Evolutionary conservation across 768 basidiomycete genomes (phyloP).

Genomic region (Suillus plorans): DNA sequence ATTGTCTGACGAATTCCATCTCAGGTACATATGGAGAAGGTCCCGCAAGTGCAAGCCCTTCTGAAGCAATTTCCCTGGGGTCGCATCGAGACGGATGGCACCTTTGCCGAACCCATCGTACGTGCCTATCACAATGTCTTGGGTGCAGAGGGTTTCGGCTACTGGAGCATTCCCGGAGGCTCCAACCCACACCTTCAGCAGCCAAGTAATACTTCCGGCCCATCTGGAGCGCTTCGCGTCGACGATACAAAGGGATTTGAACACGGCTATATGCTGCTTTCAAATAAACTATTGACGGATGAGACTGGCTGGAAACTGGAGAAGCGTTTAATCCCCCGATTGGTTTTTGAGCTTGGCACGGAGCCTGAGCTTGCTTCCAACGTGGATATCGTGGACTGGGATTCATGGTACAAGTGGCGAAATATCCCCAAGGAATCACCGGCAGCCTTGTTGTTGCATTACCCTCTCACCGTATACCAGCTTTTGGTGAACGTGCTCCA

Average conservation of each 20-base stretch:
- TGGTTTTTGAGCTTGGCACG: constrained; percentile 27
- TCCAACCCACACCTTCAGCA: constrained; percentile 29
- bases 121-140: constrained; percentile 38
- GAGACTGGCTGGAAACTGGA: constrained; percentile 38
- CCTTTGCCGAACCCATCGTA: constrained; percentile 34
- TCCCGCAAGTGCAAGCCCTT: constrained; percentile 32
- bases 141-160: constrained; percentile 40
- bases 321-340: constrained; percentile 32
- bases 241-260: constrained; percentile 24
- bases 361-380: constrained; percentile 29
- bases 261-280: constrained; percentile 34
- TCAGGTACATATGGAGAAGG: constrained; percentile 39
- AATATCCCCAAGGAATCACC: constrained; percentile 42
- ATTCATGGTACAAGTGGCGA: constrained; percentile 46
- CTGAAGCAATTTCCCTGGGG: constrained; percentile 44
- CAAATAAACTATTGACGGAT: constrained; percentile 29
- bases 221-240: constrained; percentile 7
- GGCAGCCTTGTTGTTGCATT: constrained; percentile 44
- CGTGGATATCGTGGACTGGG: constrained; percentile 38
- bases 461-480: constrained; percentile 41
- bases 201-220: constrained; percentile 11
- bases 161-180: constrained; percentile 40
- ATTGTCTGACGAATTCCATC: not conserved
- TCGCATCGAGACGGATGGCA: constrained; percentile 40
- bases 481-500: constrained; percentile 36